Conservation (phyloP, 768 basidiomycete species). For the Boletus tylopilopsis region DNA sequence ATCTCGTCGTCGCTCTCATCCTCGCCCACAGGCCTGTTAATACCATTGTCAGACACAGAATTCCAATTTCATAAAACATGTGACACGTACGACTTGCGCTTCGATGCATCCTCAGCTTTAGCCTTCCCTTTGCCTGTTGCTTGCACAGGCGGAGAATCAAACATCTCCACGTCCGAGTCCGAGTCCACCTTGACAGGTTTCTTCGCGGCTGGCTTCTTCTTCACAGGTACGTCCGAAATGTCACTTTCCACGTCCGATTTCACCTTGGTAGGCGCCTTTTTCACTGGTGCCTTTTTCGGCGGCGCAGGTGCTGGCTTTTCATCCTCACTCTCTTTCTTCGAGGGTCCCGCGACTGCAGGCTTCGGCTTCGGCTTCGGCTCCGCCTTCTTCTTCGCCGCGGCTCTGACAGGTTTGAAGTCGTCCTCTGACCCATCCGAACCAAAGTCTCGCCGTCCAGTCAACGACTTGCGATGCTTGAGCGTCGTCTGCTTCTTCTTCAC, state of each 20-base stretch:
- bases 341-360: conserved; percentile 33
- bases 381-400: conserved; percentile 38
- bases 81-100: conserved; percentile 64
- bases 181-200: conserved; percentile 30
- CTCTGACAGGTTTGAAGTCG: conserved; percentile 53
- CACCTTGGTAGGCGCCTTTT: conserved; percentile 30
- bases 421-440: conserved; percentile 45
- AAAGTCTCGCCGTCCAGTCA: conserved; percentile 37
- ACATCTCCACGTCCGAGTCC: conserved; percentile 42
- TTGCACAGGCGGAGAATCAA: conserved; percentile 21
- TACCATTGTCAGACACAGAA: conserved; percentile 7
- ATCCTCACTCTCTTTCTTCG: conserved; percentile 46
- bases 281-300: conserved; percentile 31
- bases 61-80: background rate
- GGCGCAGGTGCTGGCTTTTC: conserved; percentile 24
- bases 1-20: conserved; percentile 42
- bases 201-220: conserved; percentile 18
- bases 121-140: conserved; percentile 46
- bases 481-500: conserved; percentile 56
- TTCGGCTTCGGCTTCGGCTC: conserved; percentile 25
- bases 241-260: conserved; percentile 41
- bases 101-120: conserved; percentile 36
- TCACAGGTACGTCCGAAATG: conserved; percentile 23
- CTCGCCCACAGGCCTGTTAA: conserved; percentile 30
- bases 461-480: conserved; percentile 51